These are phyloP conservation scores for Penicillium sp. DNA, from an alignment of 2,329 filamentous ascomycete genomes.

Conservation along the genomic window DNA sequence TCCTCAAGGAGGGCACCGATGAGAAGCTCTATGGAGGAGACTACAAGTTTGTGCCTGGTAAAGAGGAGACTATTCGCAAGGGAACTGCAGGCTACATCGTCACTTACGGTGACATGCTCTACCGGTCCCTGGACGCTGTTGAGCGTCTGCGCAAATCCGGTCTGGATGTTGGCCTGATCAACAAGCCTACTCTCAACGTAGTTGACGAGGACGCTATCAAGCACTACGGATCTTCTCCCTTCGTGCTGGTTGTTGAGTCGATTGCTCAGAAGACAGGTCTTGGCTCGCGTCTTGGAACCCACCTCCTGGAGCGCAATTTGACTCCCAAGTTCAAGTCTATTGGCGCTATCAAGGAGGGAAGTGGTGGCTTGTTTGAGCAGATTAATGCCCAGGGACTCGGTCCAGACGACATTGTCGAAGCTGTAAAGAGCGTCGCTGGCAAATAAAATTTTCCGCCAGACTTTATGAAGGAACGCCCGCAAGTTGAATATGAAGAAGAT, in stretches of 20 bases:
- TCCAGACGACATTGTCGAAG: constrained; percentile 35
- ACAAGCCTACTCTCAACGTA: constrained; percentile 42
- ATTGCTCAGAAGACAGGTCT: constrained; percentile 43
- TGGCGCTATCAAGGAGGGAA: constrained; percentile 40
- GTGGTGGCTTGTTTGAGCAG: constrained; percentile 41
- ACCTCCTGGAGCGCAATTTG: constrained; percentile 38
- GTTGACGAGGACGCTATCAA: constrained; percentile 41
- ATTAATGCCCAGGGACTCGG: constrained; percentile 39
- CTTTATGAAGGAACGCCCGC: background rate
- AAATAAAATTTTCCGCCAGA: constrained; percentile 12
- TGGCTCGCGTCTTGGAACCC: constrained; percentile 38
- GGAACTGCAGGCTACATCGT: constrained; percentile 41
- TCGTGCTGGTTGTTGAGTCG: constrained; percentile 40
- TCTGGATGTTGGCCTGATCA: constrained; percentile 39
- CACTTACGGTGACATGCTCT: constrained; percentile 43
- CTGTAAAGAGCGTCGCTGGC: constrained; percentile 27
- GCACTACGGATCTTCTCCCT: constrained; percentile 37
- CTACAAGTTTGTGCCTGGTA: constrained; percentile 39
- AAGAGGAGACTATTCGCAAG: constrained; percentile 40
- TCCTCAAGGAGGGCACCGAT: constrained; percentile 38
- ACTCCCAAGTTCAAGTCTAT: constrained; percentile 40
- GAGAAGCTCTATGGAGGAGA: constrained; percentile 36
- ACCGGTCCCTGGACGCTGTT: constrained; percentile 41
- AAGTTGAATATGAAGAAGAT: background rate
- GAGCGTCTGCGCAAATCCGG: constrained; percentile 38